Percentiles rank a stretch among this genome's conserved stretches.
phyloP scores from a whole-genome alignment of 176 grass and related monocot species.

The Carex littledalei region DNA sequence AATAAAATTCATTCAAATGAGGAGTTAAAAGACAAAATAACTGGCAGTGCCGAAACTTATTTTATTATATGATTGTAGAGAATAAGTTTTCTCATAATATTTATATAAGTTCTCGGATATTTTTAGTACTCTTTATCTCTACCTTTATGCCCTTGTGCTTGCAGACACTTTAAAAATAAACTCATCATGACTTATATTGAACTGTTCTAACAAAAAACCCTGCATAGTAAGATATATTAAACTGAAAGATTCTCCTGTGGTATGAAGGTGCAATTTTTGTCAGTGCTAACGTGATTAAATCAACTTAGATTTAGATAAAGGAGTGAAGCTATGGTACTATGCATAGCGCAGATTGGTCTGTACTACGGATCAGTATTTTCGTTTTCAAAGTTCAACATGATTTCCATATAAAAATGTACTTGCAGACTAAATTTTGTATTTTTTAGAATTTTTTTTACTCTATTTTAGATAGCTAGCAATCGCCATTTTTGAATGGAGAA shows the following conservation, averaged over 20 bases:
- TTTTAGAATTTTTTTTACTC: too few relatives aligned
- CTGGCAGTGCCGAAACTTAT: not conserved
- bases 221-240: conserved; percentile 28
- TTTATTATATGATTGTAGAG: not conserved
- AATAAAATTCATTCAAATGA: not conserved
- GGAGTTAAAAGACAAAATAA: conserved; percentile 5
- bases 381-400: too few relatives aligned
- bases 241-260: conserved; percentile 12
- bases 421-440: too few relatives aligned
- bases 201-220: conserved; percentile 56
- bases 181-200: conserved; percentile 37
- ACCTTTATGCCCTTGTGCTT: not conserved
- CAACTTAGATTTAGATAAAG: not conserved
- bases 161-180: conserved; percentile 28
- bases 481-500: too few relatives aligned
- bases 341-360: too few relatives aligned
- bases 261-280: not conserved
- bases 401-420: too few relatives aligned
- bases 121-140: not conserved
- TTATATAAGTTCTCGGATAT: not conserved
- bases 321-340: too few relatives aligned
- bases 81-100: not conserved
- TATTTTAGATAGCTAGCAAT: too few relatives aligned
- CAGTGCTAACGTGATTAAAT: conserved; percentile 15
- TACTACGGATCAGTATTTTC: too few relatives aligned